phyloP scores from a whole-genome alignment of 352 stramenopile genomes.

The Pythium grandisporangium region DNA sequence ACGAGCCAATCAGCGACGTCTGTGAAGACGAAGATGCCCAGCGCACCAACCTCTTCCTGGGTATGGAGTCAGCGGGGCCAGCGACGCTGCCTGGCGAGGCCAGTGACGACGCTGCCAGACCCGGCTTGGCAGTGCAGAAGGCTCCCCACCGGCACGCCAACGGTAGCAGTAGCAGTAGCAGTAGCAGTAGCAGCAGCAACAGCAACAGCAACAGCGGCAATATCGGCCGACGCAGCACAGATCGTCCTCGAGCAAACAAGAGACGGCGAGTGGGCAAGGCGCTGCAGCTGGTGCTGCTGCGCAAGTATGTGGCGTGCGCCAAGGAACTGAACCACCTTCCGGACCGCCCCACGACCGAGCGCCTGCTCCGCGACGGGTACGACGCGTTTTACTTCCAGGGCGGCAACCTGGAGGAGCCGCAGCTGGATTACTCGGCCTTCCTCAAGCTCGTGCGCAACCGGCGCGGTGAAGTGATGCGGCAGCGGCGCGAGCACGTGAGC shows the following conservation, averaged over 20 bases:
- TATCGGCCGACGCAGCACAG: no score
- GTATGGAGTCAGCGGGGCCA: no score
- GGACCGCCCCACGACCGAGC: slow-evolving; percentile 37
- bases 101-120: no score
- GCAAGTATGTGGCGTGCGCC: slow-evolving; percentile 53
- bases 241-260: not conserved
- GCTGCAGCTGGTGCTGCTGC: slow-evolving; percentile 41
- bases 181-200: no score
- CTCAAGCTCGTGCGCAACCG: slow-evolving; percentile 63
- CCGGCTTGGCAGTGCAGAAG: no score
- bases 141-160: no score
- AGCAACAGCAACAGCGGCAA: no score
- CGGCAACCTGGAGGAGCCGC: slow-evolving; percentile 41
- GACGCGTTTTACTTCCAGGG: slow-evolving; percentile 65
- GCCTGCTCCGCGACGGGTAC: slow-evolving; percentile 53
- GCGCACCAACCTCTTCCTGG: no score
- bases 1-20: no score
- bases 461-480: slow-evolving; percentile 31
- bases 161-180: no score
- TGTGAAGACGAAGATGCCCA: no score
- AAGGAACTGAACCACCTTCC: slow-evolving; percentile 36
- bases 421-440: slow-evolving; percentile 47
- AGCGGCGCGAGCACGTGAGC: slow-evolving; percentile 8
- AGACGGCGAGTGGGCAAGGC: slow-evolving; percentile 48
- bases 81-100: no score